phyloP scores from a whole-genome alignment of 1,284 basidiomycete species.

The Marasmius tenuissimus region DNA sequence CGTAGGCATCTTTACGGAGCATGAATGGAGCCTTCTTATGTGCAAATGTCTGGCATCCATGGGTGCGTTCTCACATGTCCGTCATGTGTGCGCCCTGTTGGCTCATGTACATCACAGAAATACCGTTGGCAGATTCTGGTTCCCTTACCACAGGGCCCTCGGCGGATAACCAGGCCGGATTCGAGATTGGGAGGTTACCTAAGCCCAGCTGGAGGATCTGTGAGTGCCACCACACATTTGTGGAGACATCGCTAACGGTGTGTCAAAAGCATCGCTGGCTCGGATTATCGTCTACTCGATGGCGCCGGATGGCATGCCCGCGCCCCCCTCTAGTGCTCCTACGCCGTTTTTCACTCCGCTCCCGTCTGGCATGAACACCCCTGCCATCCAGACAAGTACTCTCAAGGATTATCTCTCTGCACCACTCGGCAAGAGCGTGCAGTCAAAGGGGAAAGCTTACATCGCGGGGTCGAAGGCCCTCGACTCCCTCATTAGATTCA shows the following conservation, averaged over 20 bases:
- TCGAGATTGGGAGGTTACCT: conserved; percentile 66
- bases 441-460: conserved; percentile 52
- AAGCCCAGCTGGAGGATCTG: conserved; percentile 70
- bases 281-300: conserved; percentile 91
- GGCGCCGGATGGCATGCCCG: conserved; percentile 69
- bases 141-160: conserved; percentile 71
- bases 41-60: conserved; percentile 88
- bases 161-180: conserved; percentile 64
- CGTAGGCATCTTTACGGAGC: conserved; percentile 85
- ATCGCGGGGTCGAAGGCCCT: conserved; percentile 86
- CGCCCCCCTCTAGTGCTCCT: conserved; percentile 49
- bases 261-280: conserved; percentile 68
- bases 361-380: conserved; percentile 60
- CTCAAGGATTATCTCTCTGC: conserved; percentile 64
- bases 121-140: conserved; percentile 68
- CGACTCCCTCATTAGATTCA: conserved; percentile 80
- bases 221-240: conserved; percentile 31
- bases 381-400: conserved; percentile 44
- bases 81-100: conserved; percentile 14
- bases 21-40: conserved; percentile 89
- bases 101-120: conserved; percentile 43
- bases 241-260: neutral
- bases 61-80: conserved; percentile 49
- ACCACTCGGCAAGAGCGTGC: conserved; percentile 41
- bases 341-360: conserved; percentile 67